Base-by-base conservation (phyloP, 441 rosid species). In the Brassica hybrid region DNA sequence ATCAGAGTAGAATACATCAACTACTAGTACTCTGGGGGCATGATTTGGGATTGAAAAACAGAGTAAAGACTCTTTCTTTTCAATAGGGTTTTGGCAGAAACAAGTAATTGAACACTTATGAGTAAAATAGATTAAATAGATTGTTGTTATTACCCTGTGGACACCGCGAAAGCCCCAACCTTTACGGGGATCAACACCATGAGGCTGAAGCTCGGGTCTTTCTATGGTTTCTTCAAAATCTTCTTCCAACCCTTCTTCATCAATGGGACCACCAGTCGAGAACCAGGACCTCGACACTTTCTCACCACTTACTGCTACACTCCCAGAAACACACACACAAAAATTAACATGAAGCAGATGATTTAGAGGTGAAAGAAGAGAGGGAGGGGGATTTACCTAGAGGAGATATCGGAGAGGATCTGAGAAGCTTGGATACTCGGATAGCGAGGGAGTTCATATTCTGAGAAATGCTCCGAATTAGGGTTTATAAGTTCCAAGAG, bases 131-230 rank as follows among this genome's bases (percentile, higher is more conserved):
- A 41, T 41, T 41, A 41, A 45, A 36, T 41, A 5, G 17, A 52
- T 14, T 0, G 36, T 2, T 3, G 23, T 21, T 64, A 13, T 62
- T 88, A 91, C 99, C 96, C 84, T 88, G 72, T 90, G 97, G 8
- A 96, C 99, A 68, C 98, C 99, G 34, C 98, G 97, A 71, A 80
- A 92, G 23, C 86, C 86, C 97, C 97, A 96, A 66, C 99, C 99
- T 79, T 83, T 94, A 74, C 78, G 80, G 9, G 98, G 99, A 86
- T 91, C 92, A 68, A 96, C 99, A 18, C 94, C 90, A 19, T 91
- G 98, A 71, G 89, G 89, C 64, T 75, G 79, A 63, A 84, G 77
- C 82, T 87, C 94, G 21, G 82, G 85, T 83, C 80, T 95, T 11
- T 82, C 78, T 5, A 77, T 69, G 80, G 67, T 34, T 56, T 83